Evolutionary conservation across 352 stramenopile genomes (phyloP).

Genomic region (Elongisporangium senticosum): DNA sequence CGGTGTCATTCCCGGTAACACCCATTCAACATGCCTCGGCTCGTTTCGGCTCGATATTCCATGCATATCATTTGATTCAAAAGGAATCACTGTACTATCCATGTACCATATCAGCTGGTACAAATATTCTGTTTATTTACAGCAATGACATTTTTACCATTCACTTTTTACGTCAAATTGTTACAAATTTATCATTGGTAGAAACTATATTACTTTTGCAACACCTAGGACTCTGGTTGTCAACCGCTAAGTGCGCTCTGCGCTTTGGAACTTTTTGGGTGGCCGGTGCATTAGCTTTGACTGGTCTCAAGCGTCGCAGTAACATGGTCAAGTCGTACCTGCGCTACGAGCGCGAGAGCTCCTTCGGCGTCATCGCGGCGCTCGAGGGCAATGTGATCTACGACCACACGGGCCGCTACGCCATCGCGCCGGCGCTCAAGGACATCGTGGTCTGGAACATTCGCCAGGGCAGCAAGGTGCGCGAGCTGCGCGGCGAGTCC

Average conservation of each 20-base stretch:
- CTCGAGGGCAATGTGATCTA: slow-evolving; percentile 87
- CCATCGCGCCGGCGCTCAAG: slow-evolving; percentile 85
- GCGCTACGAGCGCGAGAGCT: slow-evolving; percentile 86
- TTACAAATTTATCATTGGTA: background rate
- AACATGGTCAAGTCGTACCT: slow-evolving; percentile 91
- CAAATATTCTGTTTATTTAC: too few species aligned
- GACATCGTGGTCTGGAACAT: slow-evolving; percentile 92
- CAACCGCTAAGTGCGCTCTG: background rate
- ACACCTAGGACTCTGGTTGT: background rate
- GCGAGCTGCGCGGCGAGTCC: slow-evolving; percentile 44
- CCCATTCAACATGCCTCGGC: too few species aligned
- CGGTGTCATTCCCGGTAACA: background rate
- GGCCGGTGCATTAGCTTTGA: background rate
- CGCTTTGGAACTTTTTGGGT: background rate
- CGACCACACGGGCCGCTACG: slow-evolving; percentile 80
- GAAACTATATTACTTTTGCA: background rate
- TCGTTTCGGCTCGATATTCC: background rate
- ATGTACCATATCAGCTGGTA: background rate
- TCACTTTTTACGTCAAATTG: background rate
- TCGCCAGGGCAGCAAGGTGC: slow-evolving; percentile 78
- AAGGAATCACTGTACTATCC: background rate
- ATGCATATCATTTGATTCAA: background rate
- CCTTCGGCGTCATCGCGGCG: slow-evolving; percentile 89
- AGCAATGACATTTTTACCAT: too few species aligned
- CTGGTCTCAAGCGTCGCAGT: background rate